Base-by-base conservation (phyloP, 768 basidiomycete species). In the Trametopsis cervina region DNA sequence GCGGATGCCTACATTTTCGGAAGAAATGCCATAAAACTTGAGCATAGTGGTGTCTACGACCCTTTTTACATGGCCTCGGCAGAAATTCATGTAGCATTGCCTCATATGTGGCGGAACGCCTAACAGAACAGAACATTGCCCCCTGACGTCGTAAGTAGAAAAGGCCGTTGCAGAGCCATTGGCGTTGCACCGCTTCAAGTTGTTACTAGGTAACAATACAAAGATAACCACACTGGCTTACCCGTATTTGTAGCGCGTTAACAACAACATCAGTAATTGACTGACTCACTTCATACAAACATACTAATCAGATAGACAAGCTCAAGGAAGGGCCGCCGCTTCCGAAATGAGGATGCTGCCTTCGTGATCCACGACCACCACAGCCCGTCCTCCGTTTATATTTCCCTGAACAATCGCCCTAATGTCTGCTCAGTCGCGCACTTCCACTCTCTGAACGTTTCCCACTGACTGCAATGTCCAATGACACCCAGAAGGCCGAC, bases 401-500 rank as follows among this genome's bases (percentile, higher is more conserved):
- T 52, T 25, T 41, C 24, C 46, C 42, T 52, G 46, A 46, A 44
- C 46, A 4, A 39, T 41, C 49, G 56, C 42, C 54, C 61, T 55
- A 50, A 62, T 62, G 61, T 57, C 60, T 56, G 49, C 44, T 42
- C 54, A 50, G 45, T 52, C 55, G 42, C 49, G 25, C 46, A 40
- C 22, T 49, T 38, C 42, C 35, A 18, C 42, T 44, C n/a, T 54
- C 52, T 56, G 43, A 58, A 46, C 42, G 40, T 47, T 42, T 40
- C 44, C 47, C 51, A 42, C 58, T 40, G 55, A 47, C 62, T 65
- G 66, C 72, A 63, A 74, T 74, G 73, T 74, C 73, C 57, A 52
- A 52, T 52, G 74, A 75, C 65, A 68, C 67, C 50, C 67, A 68
- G 61, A 89, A 81, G 72, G 84, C 87, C 56, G 87, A 91, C 74